A percentile compares a stretch with the other conserved stretches of the same genome.
Conservation (phyloP, 2,329 filamentous ascomycete species). For the Fusarium transvaalense region DNA sequence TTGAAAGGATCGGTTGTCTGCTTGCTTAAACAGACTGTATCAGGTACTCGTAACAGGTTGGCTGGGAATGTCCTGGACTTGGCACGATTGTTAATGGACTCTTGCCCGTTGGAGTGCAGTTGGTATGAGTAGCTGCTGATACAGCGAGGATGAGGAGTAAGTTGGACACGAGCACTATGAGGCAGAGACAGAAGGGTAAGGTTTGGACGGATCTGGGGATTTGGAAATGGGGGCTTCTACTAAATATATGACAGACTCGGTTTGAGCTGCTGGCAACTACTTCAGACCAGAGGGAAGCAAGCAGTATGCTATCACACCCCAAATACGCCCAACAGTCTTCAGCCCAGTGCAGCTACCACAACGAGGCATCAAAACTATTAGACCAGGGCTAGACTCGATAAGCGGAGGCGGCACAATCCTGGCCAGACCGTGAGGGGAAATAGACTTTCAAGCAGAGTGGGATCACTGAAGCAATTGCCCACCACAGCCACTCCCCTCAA, state of each 20-base stretch:
- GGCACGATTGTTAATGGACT: background rate
- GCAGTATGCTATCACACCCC: constrained; percentile 13
- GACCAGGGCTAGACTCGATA: constrained; percentile 22
- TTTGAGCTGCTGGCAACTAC: constrained; percentile 16
- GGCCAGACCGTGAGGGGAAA: constrained; percentile 42
- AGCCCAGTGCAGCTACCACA: constrained; percentile 29
- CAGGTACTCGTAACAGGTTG: constrained; percentile 1
- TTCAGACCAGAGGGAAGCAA: constrained; percentile 4
- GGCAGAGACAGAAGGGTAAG: background rate
- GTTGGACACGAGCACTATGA: background rate
- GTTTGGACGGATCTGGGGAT: background rate
- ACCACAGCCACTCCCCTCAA: constrained; percentile 23
- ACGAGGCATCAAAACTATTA: constrained; percentile 16
- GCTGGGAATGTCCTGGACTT: background rate
- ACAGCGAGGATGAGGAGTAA: background rate
- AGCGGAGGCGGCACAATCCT: constrained; percentile 25
- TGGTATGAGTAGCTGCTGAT: background rate
- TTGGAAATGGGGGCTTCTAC: constrained; percentile 2
- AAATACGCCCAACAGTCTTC: constrained; percentile 32
- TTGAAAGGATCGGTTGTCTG: constrained; percentile 6
- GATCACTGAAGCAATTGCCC: constrained; percentile 35
- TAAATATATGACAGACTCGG: constrained; percentile 29
- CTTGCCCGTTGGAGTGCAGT: too few species aligned
- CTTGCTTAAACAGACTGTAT: constrained; percentile 7
- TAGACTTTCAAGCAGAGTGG: constrained; percentile 45